These are phyloP conservation scores for Globisporangium okanoganense DNA, from an alignment of 352 stramenopile species.

Conservation along the genomic window DNA sequence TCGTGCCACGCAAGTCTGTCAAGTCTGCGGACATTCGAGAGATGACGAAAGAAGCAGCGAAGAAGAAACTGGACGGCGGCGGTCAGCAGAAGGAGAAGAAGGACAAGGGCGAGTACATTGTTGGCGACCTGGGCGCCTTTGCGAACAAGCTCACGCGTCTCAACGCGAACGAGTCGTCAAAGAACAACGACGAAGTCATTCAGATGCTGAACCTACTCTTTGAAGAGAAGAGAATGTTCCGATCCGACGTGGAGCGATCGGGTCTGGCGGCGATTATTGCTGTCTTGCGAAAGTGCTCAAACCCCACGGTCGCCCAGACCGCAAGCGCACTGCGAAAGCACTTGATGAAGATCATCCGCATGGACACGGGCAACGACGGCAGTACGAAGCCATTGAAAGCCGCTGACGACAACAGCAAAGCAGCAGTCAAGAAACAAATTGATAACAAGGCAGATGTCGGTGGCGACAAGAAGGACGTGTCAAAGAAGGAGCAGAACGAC, in stretches of 20 bases:
- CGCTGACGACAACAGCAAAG: slow-evolving; percentile 14
- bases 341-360: slow-evolving; percentile 59
- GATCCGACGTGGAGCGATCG: slow-evolving; percentile 65
- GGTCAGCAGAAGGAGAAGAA: slow-evolving; percentile 35
- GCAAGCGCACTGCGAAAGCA: slow-evolving; percentile 77
- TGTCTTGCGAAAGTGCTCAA: slow-evolving; percentile 59
- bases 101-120: slow-evolving; percentile 66
- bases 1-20: slow-evolving; percentile 71
- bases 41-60: slow-evolving; percentile 63
- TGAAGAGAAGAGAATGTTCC: slow-evolving; percentile 63
- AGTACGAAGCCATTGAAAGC: neutral
- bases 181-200: slow-evolving; percentile 74
- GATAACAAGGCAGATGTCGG: slow-evolving; percentile 7
- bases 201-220: slow-evolving; percentile 72
- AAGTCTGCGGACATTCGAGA: slow-evolving; percentile 76
- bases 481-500: neutral
- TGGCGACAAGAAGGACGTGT: neutral
- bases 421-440: slow-evolving; percentile 16
- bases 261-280: slow-evolving; percentile 68
- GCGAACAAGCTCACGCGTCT: slow-evolving; percentile 60
- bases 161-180: slow-evolving; percentile 61
- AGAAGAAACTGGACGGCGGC: slow-evolving; percentile 38
- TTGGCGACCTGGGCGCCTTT: slow-evolving; percentile 52
- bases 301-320: slow-evolving; percentile 61
- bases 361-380: slow-evolving; percentile 34